Evolutionary conservation across 306 rosid species (phyloP), one percentile per base, ranked within the genome.

Genomic region (Sophora flavescens): DNA sequence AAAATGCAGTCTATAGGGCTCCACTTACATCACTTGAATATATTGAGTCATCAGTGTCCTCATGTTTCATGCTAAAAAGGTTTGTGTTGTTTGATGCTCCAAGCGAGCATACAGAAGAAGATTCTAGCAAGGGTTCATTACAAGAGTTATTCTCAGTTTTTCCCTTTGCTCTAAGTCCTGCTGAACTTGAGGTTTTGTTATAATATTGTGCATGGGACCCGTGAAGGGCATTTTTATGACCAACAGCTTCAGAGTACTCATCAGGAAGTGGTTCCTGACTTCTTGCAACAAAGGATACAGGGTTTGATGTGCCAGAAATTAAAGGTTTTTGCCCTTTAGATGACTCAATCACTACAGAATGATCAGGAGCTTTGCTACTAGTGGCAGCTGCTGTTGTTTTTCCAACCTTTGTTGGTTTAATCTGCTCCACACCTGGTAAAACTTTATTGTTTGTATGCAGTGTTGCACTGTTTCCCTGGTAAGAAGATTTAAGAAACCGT

Each of bases 21-120:
- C 35, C 60, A 39, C 81, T 70, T 78, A 78, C 88, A 22, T 85
- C 82, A 8, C 78, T 85, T 15, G 1, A 36, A 81, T 42, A 16
- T 8, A 41, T 42, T 6, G 88, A 80, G 5, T 72, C 68, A 64
- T 80, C 70, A n/a, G 54, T 72, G 47, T 66, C 74, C 50, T 65
- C 79, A 44, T 74, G 65, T 17, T 76, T 78, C 79, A 54, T 70
- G 44, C 60, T 66, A 28, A 13, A 50, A 48, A 56, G 6, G 11
- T 41, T 26, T 36, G 67, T 74, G 45, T 79, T 64, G 52, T 72
- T 79, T 17, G 89, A 82, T 41, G 75, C 83, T 66, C 72, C 84
- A 82, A 79, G 80, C 2, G 88, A 85, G 69, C 77, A 75, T 32
- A 75, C 8, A 13, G 86, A 82, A 66, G 86, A 64, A 52, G 82